Percentiles rank a stretch among this genome's conserved stretches.
Evolutionary conservation across 2,329 filamentous ascomycete species (phyloP).

Genomic region (Raffaelea arxii): DNA sequence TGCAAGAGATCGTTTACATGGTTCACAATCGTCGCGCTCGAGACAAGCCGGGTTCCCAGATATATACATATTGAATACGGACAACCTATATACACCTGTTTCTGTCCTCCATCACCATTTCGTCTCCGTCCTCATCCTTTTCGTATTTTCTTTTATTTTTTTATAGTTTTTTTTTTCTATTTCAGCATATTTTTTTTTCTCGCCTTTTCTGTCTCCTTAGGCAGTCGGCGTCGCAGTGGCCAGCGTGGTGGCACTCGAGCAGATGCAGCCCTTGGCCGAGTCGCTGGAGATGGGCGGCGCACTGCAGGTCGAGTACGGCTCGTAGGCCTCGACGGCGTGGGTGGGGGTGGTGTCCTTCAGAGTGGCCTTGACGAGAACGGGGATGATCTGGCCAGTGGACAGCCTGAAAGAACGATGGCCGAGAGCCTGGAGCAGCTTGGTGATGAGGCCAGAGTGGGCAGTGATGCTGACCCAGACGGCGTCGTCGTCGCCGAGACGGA

Average conservation of each 20-base stretch:
- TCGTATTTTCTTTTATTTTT: no score
- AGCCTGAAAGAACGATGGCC: constrained; percentile 53
- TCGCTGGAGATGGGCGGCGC: constrained; percentile 34
- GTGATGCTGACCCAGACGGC: constrained; percentile 50
- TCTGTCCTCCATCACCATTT: no score
- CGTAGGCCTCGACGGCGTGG: constrained; percentile 25
- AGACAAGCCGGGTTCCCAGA: no score
- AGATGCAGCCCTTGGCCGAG: constrained; percentile 28
- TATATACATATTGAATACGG: no score
- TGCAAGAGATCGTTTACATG: neutral
- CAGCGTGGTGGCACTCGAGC: constrained; percentile 14
- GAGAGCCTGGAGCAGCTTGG: constrained; percentile 23
- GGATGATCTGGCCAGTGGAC: constrained; percentile 58
- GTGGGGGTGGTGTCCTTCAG: constrained; percentile 18
- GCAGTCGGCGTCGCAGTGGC: neutral
- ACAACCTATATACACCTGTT: no score
- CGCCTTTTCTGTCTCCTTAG: no score
- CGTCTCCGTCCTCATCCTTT: no score
- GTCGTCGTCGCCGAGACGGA: constrained; percentile 31
- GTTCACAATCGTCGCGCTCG: neutral
- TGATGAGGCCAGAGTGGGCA: constrained; percentile 49
- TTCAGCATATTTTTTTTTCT: no score
- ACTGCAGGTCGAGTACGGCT: constrained; percentile 31
- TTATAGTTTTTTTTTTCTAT: no score
- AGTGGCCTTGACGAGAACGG: constrained; percentile 53